These are phyloP conservation scores for Aspergillus carbonarius DNA, from an alignment of 2,329 filamentous ascomycete genomes.

Conservation along the genomic window DNA sequence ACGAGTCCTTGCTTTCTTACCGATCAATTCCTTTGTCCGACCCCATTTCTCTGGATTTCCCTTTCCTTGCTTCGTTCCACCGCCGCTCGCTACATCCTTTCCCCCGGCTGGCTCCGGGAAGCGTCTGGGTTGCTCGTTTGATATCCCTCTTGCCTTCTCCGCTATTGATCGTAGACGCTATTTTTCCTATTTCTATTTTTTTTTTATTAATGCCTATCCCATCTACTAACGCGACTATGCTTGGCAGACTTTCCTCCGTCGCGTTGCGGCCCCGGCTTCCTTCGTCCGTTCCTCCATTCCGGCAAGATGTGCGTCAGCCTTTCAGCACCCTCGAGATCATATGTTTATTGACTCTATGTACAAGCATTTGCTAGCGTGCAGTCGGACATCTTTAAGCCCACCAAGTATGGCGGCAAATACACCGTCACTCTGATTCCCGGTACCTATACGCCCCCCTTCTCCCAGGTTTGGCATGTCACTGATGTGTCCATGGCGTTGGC, in stretches of 20 bases:
- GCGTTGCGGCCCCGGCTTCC: constrained; percentile 50
- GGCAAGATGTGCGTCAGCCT: constrained; percentile 53
- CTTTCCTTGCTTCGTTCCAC: constrained; percentile 39
- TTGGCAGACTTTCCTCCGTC: constrained; percentile 57
- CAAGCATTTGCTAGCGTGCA: constrained; percentile 75
- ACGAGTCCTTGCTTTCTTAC: not conserved
- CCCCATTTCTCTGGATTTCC: constrained; percentile 24
- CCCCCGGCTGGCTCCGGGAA: constrained; percentile 37
- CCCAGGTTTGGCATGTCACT: constrained; percentile 10
- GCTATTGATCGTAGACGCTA: not conserved
- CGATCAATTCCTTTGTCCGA: not conserved
- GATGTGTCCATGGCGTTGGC: constrained; percentile 6
- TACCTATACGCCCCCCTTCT: constrained; percentile 37
- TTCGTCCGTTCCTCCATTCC: constrained; percentile 52
- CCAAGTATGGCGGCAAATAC: constrained; percentile 99
- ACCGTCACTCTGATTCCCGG: constrained; percentile 97
- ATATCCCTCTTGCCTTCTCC: not conserved
- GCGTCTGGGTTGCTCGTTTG: not conserved
- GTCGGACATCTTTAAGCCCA: constrained; percentile 97
- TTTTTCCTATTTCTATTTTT: not conserved
- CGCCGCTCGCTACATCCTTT: constrained; percentile 30
- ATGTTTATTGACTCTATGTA: constrained; percentile 21
- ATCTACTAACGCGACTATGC: constrained; percentile 36
- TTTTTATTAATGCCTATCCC: constrained; percentile 24
- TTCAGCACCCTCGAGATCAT: not conserved